Conservation (phyloP, 768 basidiomycete species). For the Termitomyces sp. region DNA sequence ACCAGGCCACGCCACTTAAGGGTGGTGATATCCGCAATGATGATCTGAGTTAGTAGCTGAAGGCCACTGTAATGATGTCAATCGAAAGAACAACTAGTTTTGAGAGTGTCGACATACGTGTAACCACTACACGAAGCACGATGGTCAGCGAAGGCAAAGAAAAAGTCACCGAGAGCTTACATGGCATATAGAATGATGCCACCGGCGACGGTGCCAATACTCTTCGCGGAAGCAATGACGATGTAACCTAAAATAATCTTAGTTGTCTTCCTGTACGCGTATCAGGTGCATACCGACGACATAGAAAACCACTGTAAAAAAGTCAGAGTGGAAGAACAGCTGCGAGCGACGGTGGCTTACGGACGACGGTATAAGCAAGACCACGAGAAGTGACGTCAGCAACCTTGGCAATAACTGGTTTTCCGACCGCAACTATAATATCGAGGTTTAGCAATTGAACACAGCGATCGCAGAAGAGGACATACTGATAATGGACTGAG, state of each 20-base stretch:
- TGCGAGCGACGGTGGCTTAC: slow-evolving; percentile 33
- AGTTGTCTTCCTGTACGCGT: neutral
- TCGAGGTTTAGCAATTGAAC: neutral
- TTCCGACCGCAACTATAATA: slow-evolving; percentile 39
- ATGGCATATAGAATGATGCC: slow-evolving; percentile 59
- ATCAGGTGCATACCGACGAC: slow-evolving; percentile 41
- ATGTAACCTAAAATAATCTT: slow-evolving; percentile 37
- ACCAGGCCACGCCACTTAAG: slow-evolving; percentile 50
- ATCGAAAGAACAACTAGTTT: slow-evolving; percentile 12
- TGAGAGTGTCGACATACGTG: slow-evolving; percentile 37
- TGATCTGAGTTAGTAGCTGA: slow-evolving; percentile 61
- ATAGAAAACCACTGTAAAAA: slow-evolving; percentile 49
- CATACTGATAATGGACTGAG: slow-evolving; percentile 53
- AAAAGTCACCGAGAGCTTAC: slow-evolving; percentile 27
- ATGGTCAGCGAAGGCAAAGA: slow-evolving; percentile 17
- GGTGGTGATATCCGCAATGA: slow-evolving; percentile 61
- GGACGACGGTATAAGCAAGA: slow-evolving; percentile 53
- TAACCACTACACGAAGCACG: slow-evolving; percentile 46
- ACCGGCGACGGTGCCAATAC: slow-evolving; percentile 42
- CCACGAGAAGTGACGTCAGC: slow-evolving; percentile 71
- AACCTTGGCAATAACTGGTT: slow-evolving; percentile 73
- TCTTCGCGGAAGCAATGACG: slow-evolving; percentile 49
- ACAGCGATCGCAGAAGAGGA: neutral
- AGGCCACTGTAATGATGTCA: slow-evolving; percentile 39
- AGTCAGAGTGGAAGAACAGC: neutral